These are phyloP conservation scores for Lachancea dasiensis DNA, from an alignment of 805 yeast genomes.

Conservation along the genomic window DNA sequence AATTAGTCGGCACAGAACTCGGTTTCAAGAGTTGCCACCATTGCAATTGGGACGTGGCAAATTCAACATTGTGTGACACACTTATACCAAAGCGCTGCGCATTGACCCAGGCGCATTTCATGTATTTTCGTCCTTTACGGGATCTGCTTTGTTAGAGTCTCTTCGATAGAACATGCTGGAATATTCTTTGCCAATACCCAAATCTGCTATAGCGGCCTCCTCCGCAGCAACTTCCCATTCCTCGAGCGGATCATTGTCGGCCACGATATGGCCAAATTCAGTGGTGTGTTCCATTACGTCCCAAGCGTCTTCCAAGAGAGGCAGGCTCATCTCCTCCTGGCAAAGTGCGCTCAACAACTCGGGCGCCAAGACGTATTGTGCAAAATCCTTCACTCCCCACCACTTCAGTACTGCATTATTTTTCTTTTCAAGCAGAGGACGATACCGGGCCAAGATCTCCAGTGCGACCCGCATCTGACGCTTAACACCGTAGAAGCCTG, in stretches of 20 bases:
- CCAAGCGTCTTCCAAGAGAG: slow-evolving; percentile 40
- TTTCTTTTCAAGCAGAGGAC: slow-evolving; percentile 27
- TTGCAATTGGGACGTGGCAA: too few relatives aligned
- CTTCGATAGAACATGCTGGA: slow-evolving; percentile 6
- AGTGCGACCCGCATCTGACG: slow-evolving; percentile 49
- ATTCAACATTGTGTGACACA: too few relatives aligned
- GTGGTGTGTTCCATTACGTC: slow-evolving; percentile 41
- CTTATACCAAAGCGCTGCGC: too few relatives aligned
- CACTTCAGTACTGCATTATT: slow-evolving; percentile 45
- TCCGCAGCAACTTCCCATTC: slow-evolving; percentile 21
- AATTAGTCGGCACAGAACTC: too few relatives aligned
- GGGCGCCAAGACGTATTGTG: slow-evolving; percentile 55
- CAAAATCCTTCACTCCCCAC: slow-evolving; percentile 56
- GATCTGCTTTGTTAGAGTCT: neutral
- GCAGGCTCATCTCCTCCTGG: slow-evolving; percentile 38
- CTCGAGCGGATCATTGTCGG: slow-evolving; percentile 28
- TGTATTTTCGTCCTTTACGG: neutral
- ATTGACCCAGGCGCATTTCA: too few relatives aligned
- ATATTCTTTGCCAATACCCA: slow-evolving; percentile 8
- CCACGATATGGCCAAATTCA: slow-evolving; percentile 40
- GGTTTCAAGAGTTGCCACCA: too few relatives aligned
- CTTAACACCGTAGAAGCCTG: slow-evolving; percentile 57
- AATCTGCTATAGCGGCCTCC: slow-evolving; percentile 7
- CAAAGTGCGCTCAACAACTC: slow-evolving; percentile 51
- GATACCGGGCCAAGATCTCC: slow-evolving; percentile 34